Percentiles rank a stretch among this genome's conserved stretches.
Evolutionary conservation across 352 stramenopile genomes (phyloP).

Genomic region (Phytophthora boehmeriae): DNA sequence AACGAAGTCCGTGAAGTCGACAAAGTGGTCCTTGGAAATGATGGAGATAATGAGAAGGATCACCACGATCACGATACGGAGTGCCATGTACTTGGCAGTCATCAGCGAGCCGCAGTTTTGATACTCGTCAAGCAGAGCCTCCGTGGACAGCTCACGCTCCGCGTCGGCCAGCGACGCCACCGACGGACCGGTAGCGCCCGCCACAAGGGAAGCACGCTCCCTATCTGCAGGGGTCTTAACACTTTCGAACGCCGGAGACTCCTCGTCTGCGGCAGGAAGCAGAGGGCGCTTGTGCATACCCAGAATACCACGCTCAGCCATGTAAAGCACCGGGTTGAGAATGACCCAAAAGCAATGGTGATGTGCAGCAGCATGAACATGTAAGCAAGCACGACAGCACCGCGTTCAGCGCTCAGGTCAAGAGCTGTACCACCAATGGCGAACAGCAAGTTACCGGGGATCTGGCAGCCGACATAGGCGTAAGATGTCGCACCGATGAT

Average conservation of each 20-base stretch:
- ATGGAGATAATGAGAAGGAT: slow-evolving; percentile 56
- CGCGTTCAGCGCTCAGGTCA: slow-evolving; percentile 48
- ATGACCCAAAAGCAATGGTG: slow-evolving; percentile 67
- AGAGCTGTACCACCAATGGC: slow-evolving; percentile 52
- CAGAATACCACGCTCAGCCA: slow-evolving; percentile 56
- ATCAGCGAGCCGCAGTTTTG: slow-evolving; percentile 40
- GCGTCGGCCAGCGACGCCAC: slow-evolving; percentile 39
- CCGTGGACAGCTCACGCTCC: slow-evolving; percentile 37
- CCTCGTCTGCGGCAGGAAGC: slow-evolving; percentile 25
- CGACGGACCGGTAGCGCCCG: slow-evolving; percentile 17
- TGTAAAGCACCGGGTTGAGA: slow-evolving; percentile 62
- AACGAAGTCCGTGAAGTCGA: slow-evolving; percentile 74
- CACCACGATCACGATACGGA: slow-evolving; percentile 46
- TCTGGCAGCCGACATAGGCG: slow-evolving; percentile 61
- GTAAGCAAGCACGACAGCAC: slow-evolving; percentile 57
- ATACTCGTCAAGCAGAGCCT: slow-evolving; percentile 45
- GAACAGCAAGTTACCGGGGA: slow-evolving; percentile 69
- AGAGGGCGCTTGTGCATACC: slow-evolving; percentile 62
- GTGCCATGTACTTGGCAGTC: slow-evolving; percentile 49
- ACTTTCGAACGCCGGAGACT: slow-evolving; percentile 34
- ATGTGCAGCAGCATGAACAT: slow-evolving; percentile 74
- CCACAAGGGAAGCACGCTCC: slow-evolving; percentile 14
- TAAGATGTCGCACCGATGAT: slow-evolving; percentile 52
- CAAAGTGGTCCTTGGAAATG: slow-evolving; percentile 68
- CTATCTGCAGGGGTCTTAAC: slow-evolving; percentile 31